Base-by-base conservation (phyloP, 495 filamentous ascomycete species). In the Wilcoxina mikolae region DNA sequence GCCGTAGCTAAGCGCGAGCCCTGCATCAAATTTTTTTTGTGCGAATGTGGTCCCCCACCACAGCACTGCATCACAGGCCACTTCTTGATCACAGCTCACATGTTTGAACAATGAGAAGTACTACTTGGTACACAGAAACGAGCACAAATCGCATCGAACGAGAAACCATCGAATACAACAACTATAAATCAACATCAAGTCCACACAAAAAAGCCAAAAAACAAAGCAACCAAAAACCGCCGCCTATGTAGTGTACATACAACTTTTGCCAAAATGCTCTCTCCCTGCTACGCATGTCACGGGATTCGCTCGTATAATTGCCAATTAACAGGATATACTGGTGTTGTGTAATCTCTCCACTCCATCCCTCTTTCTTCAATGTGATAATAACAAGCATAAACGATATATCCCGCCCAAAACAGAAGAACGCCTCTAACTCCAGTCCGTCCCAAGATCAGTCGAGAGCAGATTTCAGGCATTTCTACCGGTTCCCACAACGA, bases 321-420 rank as follows among this genome's bases (percentile, higher is more conserved):
- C n/a, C n/a, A n/a, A n/a, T n/a, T n/a, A n/a, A n/a, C n/a, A n/a
- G n/a, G n/a, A n/a, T n/a, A n/a, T n/a, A n/a, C n/a, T n/a, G n/a
- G n/a, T n/a, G n/a, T n/a, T n/a, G n/a, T 57, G 43, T 46, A 38
- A 38, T 38, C 31, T n/a, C 31, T n/a, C 31, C 20, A 11, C 7
- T 27, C 7, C 45, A 4, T 48, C 43, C 51, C 43, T 23, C 23
- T 51, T 41, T 43, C 41, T 22, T 15, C 44, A 10, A 26, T 11
- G n/a, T 47, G 3, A 41, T 46, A 28, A 31, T 57, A 48, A 44
- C 43, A 61, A 49, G 58, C 56, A 49, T 60, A 18, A 15, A 35
- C 31, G 31, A 35, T 18, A 46, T 2, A 39, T 2, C 27, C 46
- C 24, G 25, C 49, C 49, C 49, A 52, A 52, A 52, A 52, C 23